A percentile compares a stretch with the other conserved stretches of the same genome.
phyloP scores from a whole-genome alignment of 208 protist species.

The Leishmania tropica region DNA sequence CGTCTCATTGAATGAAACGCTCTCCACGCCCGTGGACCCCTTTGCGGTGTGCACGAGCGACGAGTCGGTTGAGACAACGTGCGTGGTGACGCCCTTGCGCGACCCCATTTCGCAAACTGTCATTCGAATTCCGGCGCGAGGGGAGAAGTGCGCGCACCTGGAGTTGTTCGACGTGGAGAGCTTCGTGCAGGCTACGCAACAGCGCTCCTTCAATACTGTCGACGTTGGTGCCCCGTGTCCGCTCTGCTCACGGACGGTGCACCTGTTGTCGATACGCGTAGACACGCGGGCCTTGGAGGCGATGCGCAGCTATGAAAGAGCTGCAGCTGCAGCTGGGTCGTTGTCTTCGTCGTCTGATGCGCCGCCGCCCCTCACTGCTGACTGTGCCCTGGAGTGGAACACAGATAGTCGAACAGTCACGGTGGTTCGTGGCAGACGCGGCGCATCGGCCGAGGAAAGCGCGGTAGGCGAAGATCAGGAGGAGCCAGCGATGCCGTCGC shows the following conservation, averaged over 20 bases:
- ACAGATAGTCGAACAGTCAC: slow-evolving; percentile 22
- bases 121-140: slow-evolving; percentile 61
- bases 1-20: slow-evolving; percentile 27
- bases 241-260: slow-evolving; percentile 40
- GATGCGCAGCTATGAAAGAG: slow-evolving; percentile 24
- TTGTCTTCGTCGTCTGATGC: background rate
- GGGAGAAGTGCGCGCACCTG: slow-evolving; percentile 57
- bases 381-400: slow-evolving; percentile 44
- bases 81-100: slow-evolving; percentile 50
- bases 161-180: slow-evolving; percentile 79
- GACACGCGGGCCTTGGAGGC: slow-evolving; percentile 47
- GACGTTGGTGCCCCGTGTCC: slow-evolving; percentile 50
- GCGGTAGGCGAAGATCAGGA: slow-evolving; percentile 23
- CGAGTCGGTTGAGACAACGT: slow-evolving; percentile 34
- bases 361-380: slow-evolving; percentile 7
- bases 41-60: slow-evolving; percentile 26
- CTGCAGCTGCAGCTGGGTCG: background rate
- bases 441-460: background rate
- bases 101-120: slow-evolving; percentile 64
- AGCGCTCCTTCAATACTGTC: slow-evolving; percentile 23
- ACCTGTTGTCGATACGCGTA: slow-evolving; percentile 46
- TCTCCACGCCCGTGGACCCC: slow-evolving; percentile 14
- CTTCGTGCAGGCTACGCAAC: slow-evolving; percentile 63
- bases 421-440: slow-evolving; percentile 23
- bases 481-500: slow-evolving; percentile 5